Base-by-base conservation (phyloP, 192 early-diverging fungal genomes). In the Backusella macrospora region DNA sequence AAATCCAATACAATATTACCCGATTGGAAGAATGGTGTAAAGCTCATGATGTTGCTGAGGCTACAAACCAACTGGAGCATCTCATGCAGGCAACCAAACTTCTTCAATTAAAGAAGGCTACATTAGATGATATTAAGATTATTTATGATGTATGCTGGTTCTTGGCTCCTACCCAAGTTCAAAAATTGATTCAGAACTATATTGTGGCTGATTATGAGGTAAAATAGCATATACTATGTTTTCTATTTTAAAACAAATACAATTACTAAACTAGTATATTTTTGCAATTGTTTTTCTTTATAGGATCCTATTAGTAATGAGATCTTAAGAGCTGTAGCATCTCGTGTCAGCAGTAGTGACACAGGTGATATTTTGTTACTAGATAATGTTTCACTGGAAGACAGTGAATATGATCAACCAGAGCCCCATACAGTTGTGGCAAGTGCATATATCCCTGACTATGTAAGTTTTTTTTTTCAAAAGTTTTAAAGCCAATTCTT, bases 21-120 rank as follows among this genome's bases (percentile, higher is more conserved):
- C 88, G 96, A 18, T 89, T 99, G 71, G 95, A 98, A 81, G 98
- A 99, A 79, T 99, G 98, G 98, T 99, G 96, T 88, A 97, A 96
- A 79, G 89, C 92, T 18, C 96, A 99, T 79, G 92, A 91, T 52
- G 92, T 98, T 23, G 83, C 92, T 34, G 98, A 99, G 80, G 91
- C 92, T 42, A 91, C 87, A 5, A 86, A 96, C 62, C 96, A 99
- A 75, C 81, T 97, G 4, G 96, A 99, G 78, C 94, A 95, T 70
- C 80, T 99, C 63, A 88, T 97, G 80, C 96, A 99, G 82, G 95
- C 97, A 13, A 96, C 96, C 70, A 99, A 99, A 86, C 84, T 99
- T 40, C 78, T 99, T 73, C 98, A 98, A 75, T 86, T 99, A 80
- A 95, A 95, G 86, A 96, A 96, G 87, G 93, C 72, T 49, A 66